Conservation (phyloP, 306 rosid species). For the Abrus pulchellus region DNA sequence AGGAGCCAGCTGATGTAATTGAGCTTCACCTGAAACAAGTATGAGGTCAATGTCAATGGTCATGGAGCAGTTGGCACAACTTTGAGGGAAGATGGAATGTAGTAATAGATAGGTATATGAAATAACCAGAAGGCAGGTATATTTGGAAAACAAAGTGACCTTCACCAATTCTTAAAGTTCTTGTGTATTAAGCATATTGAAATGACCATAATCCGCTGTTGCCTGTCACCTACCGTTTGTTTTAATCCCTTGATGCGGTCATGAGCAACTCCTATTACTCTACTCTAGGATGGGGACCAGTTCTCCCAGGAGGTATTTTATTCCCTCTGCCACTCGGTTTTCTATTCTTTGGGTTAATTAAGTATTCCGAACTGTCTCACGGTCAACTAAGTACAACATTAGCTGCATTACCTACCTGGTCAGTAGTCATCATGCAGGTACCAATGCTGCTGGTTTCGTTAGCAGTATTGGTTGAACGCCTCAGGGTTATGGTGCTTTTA, state of each 20-base stretch:
- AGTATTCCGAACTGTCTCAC: not conserved
- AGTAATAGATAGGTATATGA: too few species aligned
- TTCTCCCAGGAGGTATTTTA: slow-evolving; percentile 1
- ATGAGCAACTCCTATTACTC: slow-evolving; percentile 11
- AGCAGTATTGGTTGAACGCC: slow-evolving; percentile 37
- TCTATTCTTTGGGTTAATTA: slow-evolving; percentile 15
- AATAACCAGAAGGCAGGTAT: too few species aligned
- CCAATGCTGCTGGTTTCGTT: not conserved
- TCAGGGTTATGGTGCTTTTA: not conserved
- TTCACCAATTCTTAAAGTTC: slow-evolving; percentile 33
- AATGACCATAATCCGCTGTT: slow-evolving; percentile 15
- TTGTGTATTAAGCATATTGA: slow-evolving; percentile 1
- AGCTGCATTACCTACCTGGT: slow-evolving; percentile 24
- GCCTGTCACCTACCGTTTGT: not conserved
- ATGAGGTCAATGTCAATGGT: slow-evolving; percentile 6
- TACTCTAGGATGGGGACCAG: not conserved
- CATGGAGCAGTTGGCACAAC: not conserved
- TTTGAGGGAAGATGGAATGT: too few species aligned
- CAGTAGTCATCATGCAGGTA: slow-evolving; percentile 35
- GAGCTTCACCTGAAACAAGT: slow-evolving; percentile 35
- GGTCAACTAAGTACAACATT: slow-evolving; percentile 45
- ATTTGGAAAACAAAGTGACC: slow-evolving; percentile 6
- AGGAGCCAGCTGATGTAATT: slow-evolving; percentile 32
- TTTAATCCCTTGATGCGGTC: not conserved
- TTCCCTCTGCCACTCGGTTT: slow-evolving; percentile 13